Base-by-base conservation (phyloP, 768 basidiomycete genomes). In the Lepiota venenata region DNA sequence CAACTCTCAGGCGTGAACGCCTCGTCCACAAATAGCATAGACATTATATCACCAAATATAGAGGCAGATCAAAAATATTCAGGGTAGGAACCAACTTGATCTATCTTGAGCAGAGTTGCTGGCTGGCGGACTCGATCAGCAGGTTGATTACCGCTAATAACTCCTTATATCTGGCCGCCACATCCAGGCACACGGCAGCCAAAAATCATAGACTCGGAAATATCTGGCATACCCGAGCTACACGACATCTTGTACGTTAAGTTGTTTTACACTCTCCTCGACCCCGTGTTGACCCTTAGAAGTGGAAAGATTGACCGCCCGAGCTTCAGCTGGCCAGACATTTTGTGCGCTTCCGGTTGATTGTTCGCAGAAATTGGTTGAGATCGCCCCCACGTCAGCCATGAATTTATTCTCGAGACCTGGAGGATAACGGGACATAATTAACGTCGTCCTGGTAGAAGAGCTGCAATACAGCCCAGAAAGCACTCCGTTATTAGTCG, bases 341-440 rank as follows among this genome's bases (percentile, higher is more conserved):
- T 94, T 95, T 63, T 96, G 93, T 3, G 91, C 84, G 60, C 93
- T 93, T 52, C 91, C 25, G 25, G 25, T 25, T 84, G 55, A 98
- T 87, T 92, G 97, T 98, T 95, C 95, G 97, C 47, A 99, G 72
- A 82, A 98, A 99, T 73, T 99, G 98, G 83, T 99, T 99, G 76
- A 99, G 89, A 67, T 99, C n/a, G n/a, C n/a, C n/a, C n/a, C n/a
- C n/a, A n/a, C n/a, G 96, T 67, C 98, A 96, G 14, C 96, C 97
- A 18, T 25, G 93, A 96, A 71, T 98, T 98, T 7, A 94, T 96
- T 50, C 98, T 77, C 38, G 98, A 78, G 43, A 93, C 95, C 38
- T 97, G 97, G 67, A 98, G 98, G 71, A 99, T 98, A 71, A 98
- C 79, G 47, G 85, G 47, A 99, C 87, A 68, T 98, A 98, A 67